Base-by-base conservation (phyloP, 2,329 filamentous ascomycete genomes). In the Elsinoe necatrix region DNA sequence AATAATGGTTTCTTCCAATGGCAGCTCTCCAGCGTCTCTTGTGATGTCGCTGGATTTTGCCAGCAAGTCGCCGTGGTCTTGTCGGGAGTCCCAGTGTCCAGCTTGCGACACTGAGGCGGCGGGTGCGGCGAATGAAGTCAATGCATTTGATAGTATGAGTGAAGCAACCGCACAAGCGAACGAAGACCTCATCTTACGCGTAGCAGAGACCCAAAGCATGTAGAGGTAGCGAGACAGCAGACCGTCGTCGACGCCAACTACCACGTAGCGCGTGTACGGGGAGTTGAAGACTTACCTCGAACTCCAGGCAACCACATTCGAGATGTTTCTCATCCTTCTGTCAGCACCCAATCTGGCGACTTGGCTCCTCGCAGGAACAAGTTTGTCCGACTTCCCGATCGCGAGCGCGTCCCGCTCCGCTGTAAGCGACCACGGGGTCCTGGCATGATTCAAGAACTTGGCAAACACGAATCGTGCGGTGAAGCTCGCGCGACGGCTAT, bases 121-220 rank as follows among this genome's bases (percentile, higher is more conserved):
- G 48, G 48, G 48, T n/a, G 48, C 48, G 31, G 48, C 48, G 48
- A 8, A 52, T 4, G 48, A 52, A 37, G 48, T 29, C 16, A 52
- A 18, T 2, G 31, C 34, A 39, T 39, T 27, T 21, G 48, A 37
- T 3, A 34, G 18, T 12, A 52, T 16, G 18, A 52, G 29, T 14
- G 48, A 52, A 16, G 39, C 18, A 12, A 52, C 14, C 4, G 48
- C 18, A 18, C 16, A 35, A 9, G 48, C 48, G 20, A 52, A 39
- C 4, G 29, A 52, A 11, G 31, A 52, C 5, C 48, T 29, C 48
- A 52, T 52, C 18, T 37, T 39, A n/a, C 11, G 11, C 11, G 4
- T 25, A 20, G 16, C 4, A n/a, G 16, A 52, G 20, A 11, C 1
- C 34, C 6, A 16, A 35, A 29, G 29, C 29, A 52, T 37, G 9